Evolutionary conservation across 495 filamentous ascomycete species (phyloP), one percentile per base, ranked within the genome.

Genomic region (Xylaria grammica): DNA sequence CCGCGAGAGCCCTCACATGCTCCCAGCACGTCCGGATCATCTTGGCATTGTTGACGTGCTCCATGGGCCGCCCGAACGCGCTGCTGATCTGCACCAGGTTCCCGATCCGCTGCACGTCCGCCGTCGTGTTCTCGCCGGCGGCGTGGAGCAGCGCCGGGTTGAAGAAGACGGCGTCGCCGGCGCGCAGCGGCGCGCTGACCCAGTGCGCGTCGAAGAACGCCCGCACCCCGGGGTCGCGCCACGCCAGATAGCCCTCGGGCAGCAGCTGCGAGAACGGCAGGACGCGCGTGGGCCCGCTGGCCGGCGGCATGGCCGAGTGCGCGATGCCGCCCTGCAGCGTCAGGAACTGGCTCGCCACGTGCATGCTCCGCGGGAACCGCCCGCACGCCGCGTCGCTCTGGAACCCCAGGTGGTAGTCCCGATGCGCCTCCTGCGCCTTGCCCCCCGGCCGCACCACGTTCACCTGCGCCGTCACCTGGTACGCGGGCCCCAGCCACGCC

Each of bases 351-450:
- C 73, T 78, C 0, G 82, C 75, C 0, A 74, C 46, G 34, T 87
- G 85, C 63, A 76, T 75, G 1, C 72, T 68, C 5, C 68, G 71
- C 9, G 84, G 85, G 67, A 74, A 84, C 19, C 10, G 32, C 11
- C 30, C 53, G 24, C 53, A 38, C 3, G 53, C 53, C 20, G 11
- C 53, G 19, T 24, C n/a, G 53, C 19, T 56, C 67, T 84, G 78
- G 74, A 87, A 85, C 0, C 84, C 84, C 19, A 87, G 78, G 65
- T 87, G 85, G 70, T 85, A 86, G 67, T 87, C 85, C 30, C 84
- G 77, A 67, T 87, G 84, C n/a, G 68, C 54, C 27, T 77, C 74
- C 64, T 87, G 84, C 3, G 85, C 77, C 8, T 74, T 72, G 4
- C 81, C 80, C 52, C 84, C 81, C 0, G 85, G 82, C 38, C 81